Evolutionary conservation across 2,329 filamentous ascomycete species (phyloP).

Genomic region (Fusarium pininemorale): DNA sequence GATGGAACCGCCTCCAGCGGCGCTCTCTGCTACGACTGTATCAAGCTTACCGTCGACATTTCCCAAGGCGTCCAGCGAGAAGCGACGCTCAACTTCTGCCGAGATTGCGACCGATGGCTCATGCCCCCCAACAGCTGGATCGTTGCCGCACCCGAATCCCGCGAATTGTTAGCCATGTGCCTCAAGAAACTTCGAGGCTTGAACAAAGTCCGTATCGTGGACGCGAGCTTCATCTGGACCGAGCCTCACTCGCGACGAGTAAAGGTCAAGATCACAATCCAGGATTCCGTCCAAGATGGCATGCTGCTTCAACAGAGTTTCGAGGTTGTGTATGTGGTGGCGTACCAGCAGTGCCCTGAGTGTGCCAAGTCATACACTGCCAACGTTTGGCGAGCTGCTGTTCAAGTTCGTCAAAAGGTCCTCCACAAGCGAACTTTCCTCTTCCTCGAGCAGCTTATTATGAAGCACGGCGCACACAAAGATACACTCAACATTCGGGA

Average conservation of each 20-base stretch:
- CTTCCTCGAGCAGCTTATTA: conserved; percentile 88
- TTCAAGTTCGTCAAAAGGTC: conserved; percentile 97
- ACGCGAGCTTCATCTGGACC: conserved; percentile 97
- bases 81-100: conserved; percentile 88
- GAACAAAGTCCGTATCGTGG: conserved; percentile 91
- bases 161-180: conserved; percentile 92
- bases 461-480: conserved; percentile 90
- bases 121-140: conserved; percentile 89
- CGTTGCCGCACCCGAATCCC: conserved; percentile 83
- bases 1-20: conserved; percentile 88
- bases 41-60: conserved; percentile 94
- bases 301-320: conserved; percentile 89
- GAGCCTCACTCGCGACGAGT: conserved; percentile 94
- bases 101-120: conserved; percentile 94
- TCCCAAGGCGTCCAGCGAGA: conserved; percentile 91
- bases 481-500: conserved; percentile 99
- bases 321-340: conserved; percentile 91
- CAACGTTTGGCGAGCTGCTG: conserved; percentile 92
- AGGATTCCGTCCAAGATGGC: conserved; percentile 71
- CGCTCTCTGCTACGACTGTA: conserved; percentile 94
- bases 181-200: conserved; percentile 87
- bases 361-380: conserved; percentile 96
- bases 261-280: conserved; percentile 95
- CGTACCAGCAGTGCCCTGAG: conserved; percentile 92
- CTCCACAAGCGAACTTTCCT: conserved; percentile 84